A percentile compares a stretch with the other conserved stretches of the same genome.
phyloP scores from a whole-genome alignment of 2,329 filamentous ascomycete genomes.

The Didymella arachidicola region DNA sequence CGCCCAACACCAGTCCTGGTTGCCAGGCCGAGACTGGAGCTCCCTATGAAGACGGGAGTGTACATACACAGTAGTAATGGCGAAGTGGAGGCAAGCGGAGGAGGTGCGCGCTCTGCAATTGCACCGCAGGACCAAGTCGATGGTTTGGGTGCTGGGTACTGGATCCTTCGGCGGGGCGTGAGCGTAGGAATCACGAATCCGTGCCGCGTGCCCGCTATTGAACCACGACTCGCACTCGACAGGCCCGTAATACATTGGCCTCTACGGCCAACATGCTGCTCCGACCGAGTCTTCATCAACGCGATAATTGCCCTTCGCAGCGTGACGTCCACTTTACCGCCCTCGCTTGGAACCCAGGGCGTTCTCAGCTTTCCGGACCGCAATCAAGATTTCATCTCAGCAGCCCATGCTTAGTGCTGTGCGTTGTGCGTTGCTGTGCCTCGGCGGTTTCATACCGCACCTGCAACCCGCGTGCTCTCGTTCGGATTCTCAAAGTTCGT shows the following conservation, averaged over 20 bases:
- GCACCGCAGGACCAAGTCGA: conserved; percentile 1
- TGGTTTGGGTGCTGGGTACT: conserved; percentile 2
- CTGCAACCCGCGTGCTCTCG: conserved; percentile 5
- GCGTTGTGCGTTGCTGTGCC: not conserved
- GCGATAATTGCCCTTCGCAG: not conserved
- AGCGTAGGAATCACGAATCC: conserved; percentile 9
- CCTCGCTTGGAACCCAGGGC: not conserved
- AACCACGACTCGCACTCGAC: conserved; percentile 2
- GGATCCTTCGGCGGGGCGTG: conserved; percentile 9
- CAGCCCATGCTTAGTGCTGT: conserved; percentile 1
- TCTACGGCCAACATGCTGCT: conserved; percentile 11
- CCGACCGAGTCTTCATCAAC: conserved; percentile 13
- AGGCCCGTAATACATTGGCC: conserved; percentile 10
- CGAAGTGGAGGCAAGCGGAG: conserved; percentile 2
- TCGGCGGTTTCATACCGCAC: not conserved
- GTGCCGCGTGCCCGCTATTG: conserved; percentile 11
- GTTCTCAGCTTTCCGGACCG: not conserved
- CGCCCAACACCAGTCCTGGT: conserved; percentile 3
- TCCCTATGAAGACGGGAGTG: not conserved
- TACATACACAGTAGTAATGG: not conserved
- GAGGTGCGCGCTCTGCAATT: conserved; percentile 2
- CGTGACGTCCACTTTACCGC: not conserved
- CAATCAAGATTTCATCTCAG: not conserved
- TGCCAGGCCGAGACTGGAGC: not conserved
- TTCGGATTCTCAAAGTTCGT: conserved; percentile 11